Conservation (phyloP, 352 stramenopile species). For the Phytophthora cryptogea region DNA sequence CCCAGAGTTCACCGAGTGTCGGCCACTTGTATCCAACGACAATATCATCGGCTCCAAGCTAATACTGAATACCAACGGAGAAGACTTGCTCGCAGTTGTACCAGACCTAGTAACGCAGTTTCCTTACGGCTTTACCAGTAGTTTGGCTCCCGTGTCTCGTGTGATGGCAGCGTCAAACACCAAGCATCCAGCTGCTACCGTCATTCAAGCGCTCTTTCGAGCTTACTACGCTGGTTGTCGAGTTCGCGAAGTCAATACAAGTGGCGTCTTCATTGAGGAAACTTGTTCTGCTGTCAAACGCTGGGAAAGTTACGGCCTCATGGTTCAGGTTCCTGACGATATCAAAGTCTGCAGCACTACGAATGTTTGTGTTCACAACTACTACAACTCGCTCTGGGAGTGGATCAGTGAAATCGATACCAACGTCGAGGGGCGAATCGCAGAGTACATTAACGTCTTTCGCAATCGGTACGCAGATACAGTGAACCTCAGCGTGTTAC, state of each 20-base stretch:
- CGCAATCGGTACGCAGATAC: constrained; percentile 31
- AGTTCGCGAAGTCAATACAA: constrained; percentile 25
- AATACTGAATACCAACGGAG: constrained; percentile 19
- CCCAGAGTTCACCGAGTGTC: constrained; percentile 35
- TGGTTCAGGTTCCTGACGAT: constrained; percentile 34
- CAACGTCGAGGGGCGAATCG: constrained; percentile 10
- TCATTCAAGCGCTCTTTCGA: constrained; percentile 31
- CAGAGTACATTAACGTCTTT: constrained; percentile 35
- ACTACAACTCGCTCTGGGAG: constrained; percentile 41
- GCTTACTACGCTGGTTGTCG: constrained; percentile 31
- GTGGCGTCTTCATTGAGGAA: constrained; percentile 29
- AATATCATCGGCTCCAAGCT: constrained; percentile 21
- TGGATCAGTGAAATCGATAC: constrained; percentile 18
- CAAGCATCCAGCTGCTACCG: constrained; percentile 17
- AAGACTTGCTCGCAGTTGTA: constrained; percentile 24
- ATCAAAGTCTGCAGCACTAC: constrained; percentile 29
- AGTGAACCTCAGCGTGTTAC: constrained; percentile 24
- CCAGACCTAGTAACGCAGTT: constrained; percentile 33
- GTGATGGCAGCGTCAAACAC: constrained; percentile 18
- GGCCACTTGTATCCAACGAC: constrained; percentile 20
- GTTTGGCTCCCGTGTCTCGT: constrained; percentile 19
- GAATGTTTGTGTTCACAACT: constrained; percentile 35
- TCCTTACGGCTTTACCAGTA: constrained; percentile 31
- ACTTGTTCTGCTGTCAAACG: constrained; percentile 17
- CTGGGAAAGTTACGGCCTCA: constrained; percentile 34